Evolutionary conservation across 1,139 yeast genomes (phyloP).

Genomic region (Nakaseomyces delphensis): DNA sequence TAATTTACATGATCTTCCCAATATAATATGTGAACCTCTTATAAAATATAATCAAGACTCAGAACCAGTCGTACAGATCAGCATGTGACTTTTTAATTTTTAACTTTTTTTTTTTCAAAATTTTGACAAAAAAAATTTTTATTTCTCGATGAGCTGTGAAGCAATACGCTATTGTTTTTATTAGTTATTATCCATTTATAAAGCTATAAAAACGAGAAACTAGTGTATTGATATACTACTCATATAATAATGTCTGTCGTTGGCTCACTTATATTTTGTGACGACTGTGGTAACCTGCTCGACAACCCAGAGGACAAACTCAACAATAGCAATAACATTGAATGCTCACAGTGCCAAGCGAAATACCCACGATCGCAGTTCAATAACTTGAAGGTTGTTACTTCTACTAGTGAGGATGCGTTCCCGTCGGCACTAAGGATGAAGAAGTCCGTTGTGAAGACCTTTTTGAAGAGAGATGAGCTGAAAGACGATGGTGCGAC

Average conservation of each 20-base stretch:
- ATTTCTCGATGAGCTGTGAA: too few relatives aligned
- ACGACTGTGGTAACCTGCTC: constrained; percentile 84
- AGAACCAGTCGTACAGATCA: too few relatives aligned
- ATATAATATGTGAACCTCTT: too few relatives aligned
- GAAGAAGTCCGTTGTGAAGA: constrained; percentile 84
- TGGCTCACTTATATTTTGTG: constrained; percentile 88
- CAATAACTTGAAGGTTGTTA: constrained; percentile 73
- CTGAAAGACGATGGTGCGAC: constrained; percentile 82
- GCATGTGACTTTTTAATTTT: too few relatives aligned
- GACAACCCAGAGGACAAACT: constrained; percentile 36
- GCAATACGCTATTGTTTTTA: too few relatives aligned
- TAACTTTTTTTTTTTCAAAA: too few relatives aligned
- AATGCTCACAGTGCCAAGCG: constrained; percentile 63
- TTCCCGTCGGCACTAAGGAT: constrained; percentile 79
- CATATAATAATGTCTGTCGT: constrained; percentile 66
- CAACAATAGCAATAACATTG: constrained; percentile 40
- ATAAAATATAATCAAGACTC: too few relatives aligned
- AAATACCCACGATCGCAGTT: constrained; percentile 50
- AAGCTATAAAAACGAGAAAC: too few relatives aligned
- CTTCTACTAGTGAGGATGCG: constrained; percentile 77
- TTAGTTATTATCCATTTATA: too few relatives aligned
- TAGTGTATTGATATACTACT: too few relatives aligned
- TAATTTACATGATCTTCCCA: too few relatives aligned
- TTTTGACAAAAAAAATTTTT: too few relatives aligned
- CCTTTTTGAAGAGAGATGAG: constrained; percentile 66